These are phyloP conservation scores for Ophiocordyceps polyrhachis-furcata DNA, from an alignment of 2,329 filamentous ascomycete species.

Conservation along the genomic window DNA sequence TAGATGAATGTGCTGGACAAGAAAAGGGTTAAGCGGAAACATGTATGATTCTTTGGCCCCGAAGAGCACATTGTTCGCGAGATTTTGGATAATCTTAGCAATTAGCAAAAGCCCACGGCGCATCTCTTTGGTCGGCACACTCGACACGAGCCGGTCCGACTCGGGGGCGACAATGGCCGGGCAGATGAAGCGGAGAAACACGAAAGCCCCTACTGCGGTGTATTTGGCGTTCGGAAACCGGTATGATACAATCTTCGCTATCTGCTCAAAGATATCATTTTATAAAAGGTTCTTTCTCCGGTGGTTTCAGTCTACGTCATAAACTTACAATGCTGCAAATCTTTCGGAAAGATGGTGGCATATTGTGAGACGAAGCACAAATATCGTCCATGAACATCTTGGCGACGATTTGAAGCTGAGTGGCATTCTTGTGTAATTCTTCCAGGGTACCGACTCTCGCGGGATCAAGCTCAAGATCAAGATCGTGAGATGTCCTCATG, in stretches of 20 bases:
- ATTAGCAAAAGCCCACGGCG: conserved; percentile 48
- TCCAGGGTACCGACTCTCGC: conserved; percentile 39
- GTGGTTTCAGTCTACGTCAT: background rate
- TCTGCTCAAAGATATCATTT: conserved; percentile 16
- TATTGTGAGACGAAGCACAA: conserved; percentile 39
- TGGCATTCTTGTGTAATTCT: conserved; percentile 45
- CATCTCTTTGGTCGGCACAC: conserved; percentile 48
- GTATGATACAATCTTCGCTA: conserved; percentile 41
- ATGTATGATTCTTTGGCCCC: conserved; percentile 56
- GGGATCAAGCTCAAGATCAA: conserved; percentile 50
- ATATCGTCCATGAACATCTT: conserved; percentile 58
- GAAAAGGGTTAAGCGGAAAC: conserved; percentile 50
- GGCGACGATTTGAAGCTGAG: conserved; percentile 46
- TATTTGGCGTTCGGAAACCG: conserved; percentile 53
- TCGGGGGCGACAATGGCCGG: conserved; percentile 55
- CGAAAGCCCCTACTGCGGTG: conserved; percentile 51
- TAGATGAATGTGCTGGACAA: conserved; percentile 48
- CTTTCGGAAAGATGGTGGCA: conserved; percentile 44
- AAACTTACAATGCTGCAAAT: conserved; percentile 45
- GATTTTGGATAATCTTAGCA: conserved; percentile 52
- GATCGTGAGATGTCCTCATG: conserved; percentile 46
- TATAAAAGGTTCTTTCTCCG: background rate
- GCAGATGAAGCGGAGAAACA: conserved; percentile 55
- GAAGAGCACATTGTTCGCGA: conserved; percentile 55
- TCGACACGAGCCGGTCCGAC: conserved; percentile 43